phyloP scores from a whole-genome alignment of 163 green algal genomes.

The Scenedesmus sp. region DNA sequence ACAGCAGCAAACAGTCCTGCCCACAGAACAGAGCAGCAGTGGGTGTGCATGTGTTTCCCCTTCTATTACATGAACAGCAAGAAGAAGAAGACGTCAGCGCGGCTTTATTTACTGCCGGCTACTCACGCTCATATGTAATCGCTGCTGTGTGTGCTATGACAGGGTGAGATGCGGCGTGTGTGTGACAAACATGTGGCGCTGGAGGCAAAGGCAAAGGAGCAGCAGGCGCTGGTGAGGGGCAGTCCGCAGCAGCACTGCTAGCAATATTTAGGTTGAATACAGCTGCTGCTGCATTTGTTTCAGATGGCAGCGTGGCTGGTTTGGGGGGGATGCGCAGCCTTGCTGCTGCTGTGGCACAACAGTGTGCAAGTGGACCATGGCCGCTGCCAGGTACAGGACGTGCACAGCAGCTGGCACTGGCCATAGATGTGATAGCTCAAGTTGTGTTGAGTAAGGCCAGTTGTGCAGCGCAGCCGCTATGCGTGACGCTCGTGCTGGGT shows the following conservation, averaged over 20 bases:
- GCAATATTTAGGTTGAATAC: neutral
- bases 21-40: neutral
- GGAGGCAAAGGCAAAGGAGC: slow-evolving; percentile 68
- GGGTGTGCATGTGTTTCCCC: neutral
- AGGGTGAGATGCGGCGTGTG: slow-evolving; percentile 70
- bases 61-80: neutral
- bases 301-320: neutral
- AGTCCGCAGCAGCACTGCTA: neutral
- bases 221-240: slow-evolving; percentile 67
- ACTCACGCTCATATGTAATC: neutral
- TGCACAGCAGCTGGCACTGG: neutral
- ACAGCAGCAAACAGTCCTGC: neutral
- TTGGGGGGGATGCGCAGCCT: neutral
- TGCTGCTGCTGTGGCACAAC: neutral
- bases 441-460: neutral
- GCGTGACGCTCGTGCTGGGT: too few relatives aligned
- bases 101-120: too few relatives aligned
- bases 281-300: neutral
- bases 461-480: neutral
- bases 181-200: slow-evolving; percentile 65
- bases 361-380: neutral
- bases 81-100: too few relatives aligned
- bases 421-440: neutral
- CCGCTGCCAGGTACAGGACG: neutral
- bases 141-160: neutral